phyloP scores from a whole-genome alignment of 2,329 filamentous ascomycete species.

The Aspergillus pseudotamarii region DNA sequence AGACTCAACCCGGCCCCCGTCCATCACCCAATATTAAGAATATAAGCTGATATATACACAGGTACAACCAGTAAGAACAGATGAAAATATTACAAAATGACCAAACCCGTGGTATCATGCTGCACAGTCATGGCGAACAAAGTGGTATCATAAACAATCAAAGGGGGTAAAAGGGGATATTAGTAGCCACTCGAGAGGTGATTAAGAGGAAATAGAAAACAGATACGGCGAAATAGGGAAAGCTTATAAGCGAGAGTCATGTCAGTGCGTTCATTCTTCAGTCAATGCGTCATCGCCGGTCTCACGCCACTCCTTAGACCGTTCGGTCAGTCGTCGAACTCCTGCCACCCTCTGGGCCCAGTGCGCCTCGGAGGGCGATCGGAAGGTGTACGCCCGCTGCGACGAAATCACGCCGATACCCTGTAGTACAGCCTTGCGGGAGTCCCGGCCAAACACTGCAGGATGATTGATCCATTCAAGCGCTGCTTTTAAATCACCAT shows the following conservation, averaged over 20 bases:
- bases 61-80: constrained; percentile 12
- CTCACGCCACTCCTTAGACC: constrained; percentile 89
- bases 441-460: constrained; percentile 90
- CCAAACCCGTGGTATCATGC: constrained; percentile 37
- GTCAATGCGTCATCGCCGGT: constrained; percentile 72
- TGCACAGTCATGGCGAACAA: constrained; percentile 39
- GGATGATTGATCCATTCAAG: constrained; percentile 98
- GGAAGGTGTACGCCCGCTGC: constrained; percentile 90
- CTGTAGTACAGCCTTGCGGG: constrained; percentile 91
- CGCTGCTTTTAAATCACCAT: constrained; percentile 85
- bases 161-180: constrained; percentile 7
- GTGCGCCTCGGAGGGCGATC: constrained; percentile 82
- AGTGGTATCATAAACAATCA: constrained; percentile 43
- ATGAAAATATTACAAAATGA: constrained; percentile 7
- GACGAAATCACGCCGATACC: constrained; percentile 96
- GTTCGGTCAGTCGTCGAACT: constrained; percentile 77
- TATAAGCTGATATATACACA: constrained; percentile 13
- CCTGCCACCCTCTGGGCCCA: constrained; percentile 85
- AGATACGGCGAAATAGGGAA: constrained; percentile 11
- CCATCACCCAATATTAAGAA: background rate
- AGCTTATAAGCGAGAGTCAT: constrained; percentile 10
- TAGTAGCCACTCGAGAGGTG: background rate
- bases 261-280: constrained; percentile 47
- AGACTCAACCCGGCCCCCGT: background rate
- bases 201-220: background rate